Evolutionary conservation across 345 rosid genomes (phyloP).

Genomic region (Eucalyptus erythrocorys): DNA sequence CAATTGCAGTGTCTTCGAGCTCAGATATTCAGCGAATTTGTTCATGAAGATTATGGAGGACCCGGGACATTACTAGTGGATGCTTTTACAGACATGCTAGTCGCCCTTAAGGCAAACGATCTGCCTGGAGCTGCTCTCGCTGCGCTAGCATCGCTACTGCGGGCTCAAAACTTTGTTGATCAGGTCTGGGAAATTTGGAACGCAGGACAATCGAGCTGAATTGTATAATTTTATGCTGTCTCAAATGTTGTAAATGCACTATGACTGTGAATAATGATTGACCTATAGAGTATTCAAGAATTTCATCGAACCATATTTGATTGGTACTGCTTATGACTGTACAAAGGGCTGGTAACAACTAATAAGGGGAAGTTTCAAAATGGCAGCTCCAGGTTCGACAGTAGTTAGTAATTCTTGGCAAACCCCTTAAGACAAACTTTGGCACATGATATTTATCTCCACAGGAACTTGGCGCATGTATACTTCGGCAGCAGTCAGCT

Average conservation of each 20-base stretch:
- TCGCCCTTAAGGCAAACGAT: constrained; percentile 20
- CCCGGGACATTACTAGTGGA: constrained; percentile 32
- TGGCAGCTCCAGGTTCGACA: neutral
- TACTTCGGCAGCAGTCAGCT: constrained; percentile 14
- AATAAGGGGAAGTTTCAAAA: neutral
- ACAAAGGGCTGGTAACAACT: constrained; percentile 22
- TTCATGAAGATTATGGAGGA: constrained; percentile 32
- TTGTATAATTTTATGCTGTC: neutral
- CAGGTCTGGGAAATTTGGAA: constrained; percentile 25
- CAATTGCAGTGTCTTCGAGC: neutral
- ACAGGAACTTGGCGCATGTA: neutral
- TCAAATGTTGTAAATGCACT: neutral
- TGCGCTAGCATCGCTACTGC: constrained; percentile 21
- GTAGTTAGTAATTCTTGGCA: neutral
- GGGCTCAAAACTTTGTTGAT: constrained; percentile 31
- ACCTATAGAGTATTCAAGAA: neutral
- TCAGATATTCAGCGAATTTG: constrained; percentile 27
- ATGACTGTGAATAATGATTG: neutral
- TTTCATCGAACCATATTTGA: neutral
- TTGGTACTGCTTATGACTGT: constrained; percentile 12
- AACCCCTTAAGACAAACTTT: neutral
- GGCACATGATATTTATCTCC: neutral
- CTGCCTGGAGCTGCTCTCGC: constrained; percentile 32
- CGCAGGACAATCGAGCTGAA: constrained; percentile 3
- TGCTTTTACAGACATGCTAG: constrained; percentile 27